These are phyloP conservation scores for Litchi chinensis DNA, from an alignment of 345 rosid species.

Conservation along the genomic window DNA sequence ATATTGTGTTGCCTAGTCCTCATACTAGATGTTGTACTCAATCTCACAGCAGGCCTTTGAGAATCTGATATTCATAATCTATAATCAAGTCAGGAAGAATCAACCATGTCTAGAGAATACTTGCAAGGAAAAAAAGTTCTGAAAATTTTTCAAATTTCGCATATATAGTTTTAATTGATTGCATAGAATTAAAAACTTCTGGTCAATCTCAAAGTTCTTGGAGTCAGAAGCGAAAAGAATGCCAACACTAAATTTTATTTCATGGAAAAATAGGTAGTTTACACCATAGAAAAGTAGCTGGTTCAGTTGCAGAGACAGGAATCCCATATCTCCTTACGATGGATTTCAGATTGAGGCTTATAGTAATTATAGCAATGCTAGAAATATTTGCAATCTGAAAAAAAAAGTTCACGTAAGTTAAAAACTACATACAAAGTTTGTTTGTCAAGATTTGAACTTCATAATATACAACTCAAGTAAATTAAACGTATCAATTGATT, in stretches of 20 bases:
- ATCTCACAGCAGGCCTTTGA: slow-evolving; percentile 69
- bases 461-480: background rate
- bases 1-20: slow-evolving; percentile 67
- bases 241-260: background rate
- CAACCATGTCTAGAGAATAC: background rate
- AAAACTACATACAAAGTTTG: background rate
- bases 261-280: background rate
- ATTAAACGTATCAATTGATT: slow-evolving; percentile 16
- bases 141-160: background rate
- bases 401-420: slow-evolving; percentile 15
- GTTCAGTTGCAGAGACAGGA: slow-evolving; percentile 69
- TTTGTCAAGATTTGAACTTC: background rate
- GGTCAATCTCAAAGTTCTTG: slow-evolving; percentile 4
- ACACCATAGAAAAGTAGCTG: slow-evolving; percentile 79
- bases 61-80: slow-evolving; percentile 55
- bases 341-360: slow-evolving; percentile 47
- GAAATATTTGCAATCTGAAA: slow-evolving; percentile 69
- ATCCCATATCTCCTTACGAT: slow-evolving; percentile 77
- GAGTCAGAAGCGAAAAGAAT: background rate
- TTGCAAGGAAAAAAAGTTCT: background rate
- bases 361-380: slow-evolving; percentile 52
- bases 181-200: background rate
- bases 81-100: slow-evolving; percentile 20
- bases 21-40: slow-evolving; percentile 66
- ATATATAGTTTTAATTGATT: background rate